Conservation (phyloP, 1,284 basidiomycete genomes). For the Pascua guehoae region DNA sequence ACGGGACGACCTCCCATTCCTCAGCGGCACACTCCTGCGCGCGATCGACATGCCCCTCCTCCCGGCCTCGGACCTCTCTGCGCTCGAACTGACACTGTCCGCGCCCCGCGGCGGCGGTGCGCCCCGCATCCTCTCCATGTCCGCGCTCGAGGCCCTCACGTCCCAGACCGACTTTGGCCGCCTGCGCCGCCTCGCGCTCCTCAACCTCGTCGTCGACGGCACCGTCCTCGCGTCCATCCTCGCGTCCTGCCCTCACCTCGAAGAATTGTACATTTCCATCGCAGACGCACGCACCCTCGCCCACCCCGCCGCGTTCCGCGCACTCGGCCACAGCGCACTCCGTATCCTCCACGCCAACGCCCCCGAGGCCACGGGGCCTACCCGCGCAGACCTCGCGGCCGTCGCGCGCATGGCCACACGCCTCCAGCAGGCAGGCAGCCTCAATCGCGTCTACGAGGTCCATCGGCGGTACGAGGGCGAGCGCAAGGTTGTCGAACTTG, state of each 20-base stretch:
- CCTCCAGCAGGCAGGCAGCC: conserved; percentile 40
- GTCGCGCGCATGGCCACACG: conserved; percentile 11
- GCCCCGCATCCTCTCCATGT: conserved; percentile 13
- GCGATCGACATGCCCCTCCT: conserved; percentile 31
- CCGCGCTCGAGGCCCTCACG: conserved; percentile 14
- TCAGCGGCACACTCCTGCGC: conserved; percentile 2
- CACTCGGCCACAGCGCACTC: conserved; percentile 6
- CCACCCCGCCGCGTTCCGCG: conserved; percentile 15
- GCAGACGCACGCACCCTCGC: conserved; percentile 8
- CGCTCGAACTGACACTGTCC: conserved; percentile 36
- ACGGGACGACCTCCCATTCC: conserved; percentile 1
- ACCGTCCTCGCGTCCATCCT: conserved; percentile 20
- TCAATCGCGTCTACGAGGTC: conserved; percentile 45
- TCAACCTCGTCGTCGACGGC: conserved; percentile 29
- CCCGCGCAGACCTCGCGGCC: conserved; percentile 20
- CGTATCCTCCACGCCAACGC: conserved; percentile 40
- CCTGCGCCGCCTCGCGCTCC: conserved; percentile 29
- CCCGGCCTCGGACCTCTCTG: conserved; percentile 19
- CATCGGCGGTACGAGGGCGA: conserved; percentile 28
- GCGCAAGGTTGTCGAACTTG: conserved; percentile 28
- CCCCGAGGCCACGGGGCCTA: conserved; percentile 28
- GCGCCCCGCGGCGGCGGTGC: not conserved
- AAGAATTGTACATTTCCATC: conserved; percentile 38
- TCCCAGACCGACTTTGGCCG: conserved; percentile 19
- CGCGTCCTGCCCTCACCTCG: conserved; percentile 13